Conservation (phyloP, 1,139 yeast genomes). For the Protomyces lactucae-debilis region DNA sequence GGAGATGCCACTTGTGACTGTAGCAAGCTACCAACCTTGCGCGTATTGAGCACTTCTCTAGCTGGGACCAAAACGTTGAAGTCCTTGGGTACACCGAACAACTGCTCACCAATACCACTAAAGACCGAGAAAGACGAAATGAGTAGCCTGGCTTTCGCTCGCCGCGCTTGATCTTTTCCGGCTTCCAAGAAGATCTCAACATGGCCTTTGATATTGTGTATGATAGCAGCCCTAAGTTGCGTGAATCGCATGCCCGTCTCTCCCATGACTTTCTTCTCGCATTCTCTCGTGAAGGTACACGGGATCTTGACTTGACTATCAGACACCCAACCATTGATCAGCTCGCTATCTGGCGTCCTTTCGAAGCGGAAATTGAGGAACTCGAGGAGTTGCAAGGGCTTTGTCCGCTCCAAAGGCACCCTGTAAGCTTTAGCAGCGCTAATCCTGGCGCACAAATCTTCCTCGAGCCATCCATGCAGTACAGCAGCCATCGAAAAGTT, state of each 20-base stretch:
- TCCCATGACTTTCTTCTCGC: not conserved
- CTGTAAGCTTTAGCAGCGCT: not conserved
- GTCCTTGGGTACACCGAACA: constrained; percentile 10
- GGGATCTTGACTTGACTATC: constrained; percentile 5
- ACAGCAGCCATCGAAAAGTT: constrained; percentile 6
- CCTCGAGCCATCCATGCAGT: constrained; percentile 11
- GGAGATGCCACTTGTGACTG: not conserved
- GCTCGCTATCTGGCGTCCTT: not conserved
- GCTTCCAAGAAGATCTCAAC: not conserved
- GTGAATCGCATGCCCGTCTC: constrained; percentile 7
- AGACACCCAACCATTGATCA: constrained; percentile 11
- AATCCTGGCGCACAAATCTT: not conserved
- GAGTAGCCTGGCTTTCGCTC: not conserved
- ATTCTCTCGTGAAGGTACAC: constrained; percentile 5
- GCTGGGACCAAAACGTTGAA: not conserved
- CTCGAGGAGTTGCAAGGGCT: constrained; percentile 6
- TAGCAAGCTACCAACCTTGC: not conserved
- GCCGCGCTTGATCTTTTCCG: not conserved
- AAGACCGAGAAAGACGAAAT: constrained; percentile 1
- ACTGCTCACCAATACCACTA: constrained; percentile 6
- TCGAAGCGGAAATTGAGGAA: constrained; percentile 9
- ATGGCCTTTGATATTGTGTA: not conserved
- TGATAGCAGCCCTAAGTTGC: constrained; percentile 1
- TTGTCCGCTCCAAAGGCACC: not conserved
- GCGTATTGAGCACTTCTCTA: not conserved